Percentiles rank a stretch among this genome's conserved stretches.
Evolutionary conservation across 768 basidiomycete genomes (phyloP).

Genomic region (Naematelia encephala): DNA sequence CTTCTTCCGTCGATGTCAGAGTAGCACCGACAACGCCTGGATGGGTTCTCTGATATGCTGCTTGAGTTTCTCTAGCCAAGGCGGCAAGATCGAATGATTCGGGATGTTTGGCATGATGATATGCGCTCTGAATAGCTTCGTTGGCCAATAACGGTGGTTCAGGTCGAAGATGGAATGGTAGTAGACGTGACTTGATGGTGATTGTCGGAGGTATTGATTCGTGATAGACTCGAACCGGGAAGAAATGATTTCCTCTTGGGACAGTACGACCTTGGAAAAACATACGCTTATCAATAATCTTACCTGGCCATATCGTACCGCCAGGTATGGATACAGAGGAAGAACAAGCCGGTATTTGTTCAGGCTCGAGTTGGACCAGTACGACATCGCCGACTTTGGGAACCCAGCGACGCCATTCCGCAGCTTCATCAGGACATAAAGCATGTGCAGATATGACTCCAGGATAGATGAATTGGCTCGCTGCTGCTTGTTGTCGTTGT

Average conservation of each 20-base stretch:
- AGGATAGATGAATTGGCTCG: conserved; percentile 19
- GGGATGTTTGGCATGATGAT: conserved; percentile 33
- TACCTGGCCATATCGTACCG: neutral
- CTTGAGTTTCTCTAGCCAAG: conserved; percentile 23
- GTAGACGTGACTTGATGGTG: conserved; percentile 40
- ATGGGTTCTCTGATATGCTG: conserved; percentile 35
- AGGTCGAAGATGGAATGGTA: conserved; percentile 34
- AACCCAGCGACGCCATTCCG: conserved; percentile 35
- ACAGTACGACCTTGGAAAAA: conserved; percentile 39
- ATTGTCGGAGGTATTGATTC: conserved; percentile 30
- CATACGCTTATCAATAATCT: conserved; percentile 43
- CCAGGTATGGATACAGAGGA: neutral
- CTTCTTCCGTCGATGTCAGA: neutral
- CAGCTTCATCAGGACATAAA: conserved; percentile 28
- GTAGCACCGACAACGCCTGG: conserved; percentile 27
- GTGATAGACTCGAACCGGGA: conserved; percentile 37
- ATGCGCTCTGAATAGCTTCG: conserved; percentile 26
- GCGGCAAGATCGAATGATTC: conserved; percentile 31
- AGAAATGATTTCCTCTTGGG: conserved; percentile 41
- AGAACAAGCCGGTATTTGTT: neutral
- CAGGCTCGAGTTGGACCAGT: conserved; percentile 26
- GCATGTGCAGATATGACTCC: conserved; percentile 22
- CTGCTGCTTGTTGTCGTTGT: conserved; percentile 11
- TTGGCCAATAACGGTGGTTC: conserved; percentile 35
- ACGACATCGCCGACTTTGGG: conserved; percentile 40